A percentile compares a stretch with the other conserved stretches of the same genome.
These are phyloP conservation scores for Fusarium gaditjirri DNA, from an alignment of 2,329 filamentous ascomycete genomes.

Conservation along the genomic window DNA sequence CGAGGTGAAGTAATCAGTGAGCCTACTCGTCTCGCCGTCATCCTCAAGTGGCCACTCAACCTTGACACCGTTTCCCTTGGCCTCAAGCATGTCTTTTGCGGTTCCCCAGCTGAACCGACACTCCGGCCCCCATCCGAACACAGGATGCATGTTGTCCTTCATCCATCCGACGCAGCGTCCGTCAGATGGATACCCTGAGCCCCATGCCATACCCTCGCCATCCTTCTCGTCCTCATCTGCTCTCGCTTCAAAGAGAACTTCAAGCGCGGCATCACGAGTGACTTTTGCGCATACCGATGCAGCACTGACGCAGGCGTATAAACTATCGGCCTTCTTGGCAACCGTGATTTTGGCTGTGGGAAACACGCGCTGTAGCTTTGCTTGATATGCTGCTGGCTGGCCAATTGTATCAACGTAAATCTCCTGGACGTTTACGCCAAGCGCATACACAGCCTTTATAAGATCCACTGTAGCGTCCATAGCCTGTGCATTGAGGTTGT, in stretches of 20 bases:
- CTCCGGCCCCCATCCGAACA: constrained; percentile 96
- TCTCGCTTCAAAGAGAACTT: constrained; percentile 73
- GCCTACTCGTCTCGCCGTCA: constrained; percentile 71
- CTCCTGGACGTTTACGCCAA: constrained; percentile 84
- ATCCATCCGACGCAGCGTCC: constrained; percentile 83
- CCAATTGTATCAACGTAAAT: constrained; percentile 98
- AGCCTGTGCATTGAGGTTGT: constrained; percentile 96
- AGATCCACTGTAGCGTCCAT: constrained; percentile 90
- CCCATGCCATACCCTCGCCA: constrained; percentile 72
- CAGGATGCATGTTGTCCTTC: constrained; percentile 84
- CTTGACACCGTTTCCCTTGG: constrained; percentile 72
- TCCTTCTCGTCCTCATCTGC: constrained; percentile 46
- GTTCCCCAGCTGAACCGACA: constrained; percentile 97
- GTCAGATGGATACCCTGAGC: constrained; percentile 94
- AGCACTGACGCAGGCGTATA: constrained; percentile 93
- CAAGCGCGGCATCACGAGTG: constrained; percentile 88
- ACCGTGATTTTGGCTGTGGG: constrained; percentile 80
- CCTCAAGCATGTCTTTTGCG: constrained; percentile 89
- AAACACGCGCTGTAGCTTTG: constrained; percentile 84
- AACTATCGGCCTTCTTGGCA: constrained; percentile 89
- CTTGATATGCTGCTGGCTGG: constrained; percentile 83
- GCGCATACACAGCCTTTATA: constrained; percentile 79
- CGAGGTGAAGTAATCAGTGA: constrained; percentile 79
- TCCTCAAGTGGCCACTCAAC: constrained; percentile 88
- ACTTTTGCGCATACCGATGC: constrained; percentile 97